Evolutionary conservation across 1,284 basidiomycete genomes (phyloP), one percentile per base, ranked within the genome.

Genomic region (Malassezia japonica): DNA sequence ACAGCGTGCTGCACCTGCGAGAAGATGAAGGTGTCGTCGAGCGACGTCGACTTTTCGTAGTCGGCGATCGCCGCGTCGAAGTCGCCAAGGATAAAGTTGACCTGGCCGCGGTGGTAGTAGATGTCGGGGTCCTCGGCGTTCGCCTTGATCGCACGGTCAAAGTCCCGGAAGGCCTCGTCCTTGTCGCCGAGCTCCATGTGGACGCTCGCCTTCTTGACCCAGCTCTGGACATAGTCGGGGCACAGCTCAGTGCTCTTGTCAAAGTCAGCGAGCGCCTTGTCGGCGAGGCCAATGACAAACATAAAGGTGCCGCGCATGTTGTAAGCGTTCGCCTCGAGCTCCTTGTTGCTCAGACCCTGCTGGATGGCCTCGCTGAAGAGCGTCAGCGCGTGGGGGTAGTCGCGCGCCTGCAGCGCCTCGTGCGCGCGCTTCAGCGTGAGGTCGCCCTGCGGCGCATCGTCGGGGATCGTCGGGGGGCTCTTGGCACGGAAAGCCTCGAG

Each of bases 21-120:
- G 78, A 92, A 95, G 57, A 95, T 88, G 66, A 92, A 95, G 24
- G 77, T 73, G 56, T 83, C 79, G 67, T 94, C 89, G 37, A 94
- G 79, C 58, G 82, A 79, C 23, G 83, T 86, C 9, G 88, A 92
- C 74, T 87, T 85, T 29, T 81, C 82, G 77, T 96, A 98, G 76
- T 96, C 87, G 66, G 83, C 80, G 28, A 90, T 85, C 0, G 92
- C 92, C 42, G 84, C 79, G 15, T 78, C 78, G 74, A 85, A 95
- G 62, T 95, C 84, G 75, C 85, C 85, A 78, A 91, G 87, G 74
- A 98, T 95, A 76, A 96, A 98, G 74, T 88, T 80, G 36, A 98
- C 94, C 78, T 99, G 94, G 31, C 92, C 94, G 62, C 92, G 87
- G 76, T 99, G 94, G 77, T 99, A 99, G 78, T 90, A 98, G 57